Evolutionary conservation across 192 early-diverging fungal genomes (phyloP).

Genomic region (Coemansia sp.): DNA sequence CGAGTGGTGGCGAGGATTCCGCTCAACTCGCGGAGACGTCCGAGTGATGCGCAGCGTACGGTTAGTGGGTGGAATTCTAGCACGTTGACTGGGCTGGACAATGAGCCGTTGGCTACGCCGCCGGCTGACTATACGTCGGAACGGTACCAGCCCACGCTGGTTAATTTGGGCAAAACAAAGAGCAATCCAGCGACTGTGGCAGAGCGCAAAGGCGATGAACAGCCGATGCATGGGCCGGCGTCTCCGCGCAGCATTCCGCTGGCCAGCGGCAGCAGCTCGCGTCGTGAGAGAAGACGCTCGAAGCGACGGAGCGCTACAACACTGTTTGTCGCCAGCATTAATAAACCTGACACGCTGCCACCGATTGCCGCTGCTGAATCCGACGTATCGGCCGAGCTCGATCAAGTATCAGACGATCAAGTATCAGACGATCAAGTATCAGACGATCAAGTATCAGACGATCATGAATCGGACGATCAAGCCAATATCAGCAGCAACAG

Average conservation of each 20-base stretch:
- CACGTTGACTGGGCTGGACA: constrained; percentile 29
- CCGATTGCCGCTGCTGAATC: not conserved
- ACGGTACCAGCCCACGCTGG: constrained; percentile 41
- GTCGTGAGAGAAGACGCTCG: constrained; percentile 35
- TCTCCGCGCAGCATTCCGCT: constrained; percentile 3
- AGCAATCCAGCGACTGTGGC: not conserved
- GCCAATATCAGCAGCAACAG: not conserved
- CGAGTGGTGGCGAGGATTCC: constrained; percentile 57
- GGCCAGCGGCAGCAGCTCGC: constrained; percentile 12
- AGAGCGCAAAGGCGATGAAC: not conserved
- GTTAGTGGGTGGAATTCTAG: constrained; percentile 41
- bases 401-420: not conserved
- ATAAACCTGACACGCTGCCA: constrained; percentile 2
- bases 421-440: not conserved
- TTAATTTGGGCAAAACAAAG: constrained; percentile 6
- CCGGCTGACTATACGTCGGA: constrained; percentile 21
- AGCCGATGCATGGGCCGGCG: not conserved
- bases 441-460: not conserved
- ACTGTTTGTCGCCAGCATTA: constrained; percentile 28
- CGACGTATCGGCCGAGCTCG: not conserved
- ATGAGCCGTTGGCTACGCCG: not conserved
- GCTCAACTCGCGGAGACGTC: constrained; percentile 43
- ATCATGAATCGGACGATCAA: not conserved
- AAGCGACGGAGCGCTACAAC: constrained; percentile 48
- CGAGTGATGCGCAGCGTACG: constrained; percentile 31